Evolutionary conservation across 805 yeast genomes (phyloP).

Genomic region (Candida jianshihensis): DNA sequence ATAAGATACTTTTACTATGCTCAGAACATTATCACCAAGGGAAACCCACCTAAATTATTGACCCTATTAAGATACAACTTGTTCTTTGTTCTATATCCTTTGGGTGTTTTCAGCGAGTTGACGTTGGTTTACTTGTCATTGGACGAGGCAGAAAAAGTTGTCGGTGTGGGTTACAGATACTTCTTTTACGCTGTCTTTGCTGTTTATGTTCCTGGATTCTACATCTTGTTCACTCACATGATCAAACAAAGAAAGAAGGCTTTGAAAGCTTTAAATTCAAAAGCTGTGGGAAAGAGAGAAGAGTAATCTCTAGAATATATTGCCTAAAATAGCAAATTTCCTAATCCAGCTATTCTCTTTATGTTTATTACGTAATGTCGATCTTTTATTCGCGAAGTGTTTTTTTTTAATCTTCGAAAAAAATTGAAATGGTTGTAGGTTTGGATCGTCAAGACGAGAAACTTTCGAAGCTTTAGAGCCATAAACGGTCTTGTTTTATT

Average conservation of each 20-base stretch:
- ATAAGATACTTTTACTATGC: conserved; percentile 88
- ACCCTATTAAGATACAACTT: conserved; percentile 76
- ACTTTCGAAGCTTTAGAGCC: too few species aligned
- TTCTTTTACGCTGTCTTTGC: conserved; percentile 50
- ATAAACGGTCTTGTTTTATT: too few species aligned
- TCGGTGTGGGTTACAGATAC: conserved; percentile 46
- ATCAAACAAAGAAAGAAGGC: conserved; percentile 79
- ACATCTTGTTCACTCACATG: conserved; percentile 81
- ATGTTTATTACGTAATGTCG: too few species aligned
- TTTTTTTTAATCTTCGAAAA: too few species aligned
- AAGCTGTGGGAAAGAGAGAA: conserved; percentile 5
- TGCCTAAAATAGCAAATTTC: too few species aligned
- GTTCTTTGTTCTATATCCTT: conserved; percentile 78
- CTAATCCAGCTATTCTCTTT: too few species aligned
- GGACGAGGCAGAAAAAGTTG: conserved; percentile 50
- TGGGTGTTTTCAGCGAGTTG: conserved; percentile 87
- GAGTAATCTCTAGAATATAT: too few species aligned
- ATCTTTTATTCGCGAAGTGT: too few species aligned
- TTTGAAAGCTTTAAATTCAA: conserved; percentile 40
- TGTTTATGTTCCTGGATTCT: conserved; percentile 82
- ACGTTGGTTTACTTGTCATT: conserved; percentile 63
- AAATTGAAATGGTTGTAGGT: too few species aligned
- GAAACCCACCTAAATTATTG: conserved; percentile 49
- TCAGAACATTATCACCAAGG: conserved; percentile 44
- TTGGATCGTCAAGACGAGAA: too few species aligned